Conservation (phyloP, 352 stramenopile genomes). For the Plasmopara muralis region DNA sequence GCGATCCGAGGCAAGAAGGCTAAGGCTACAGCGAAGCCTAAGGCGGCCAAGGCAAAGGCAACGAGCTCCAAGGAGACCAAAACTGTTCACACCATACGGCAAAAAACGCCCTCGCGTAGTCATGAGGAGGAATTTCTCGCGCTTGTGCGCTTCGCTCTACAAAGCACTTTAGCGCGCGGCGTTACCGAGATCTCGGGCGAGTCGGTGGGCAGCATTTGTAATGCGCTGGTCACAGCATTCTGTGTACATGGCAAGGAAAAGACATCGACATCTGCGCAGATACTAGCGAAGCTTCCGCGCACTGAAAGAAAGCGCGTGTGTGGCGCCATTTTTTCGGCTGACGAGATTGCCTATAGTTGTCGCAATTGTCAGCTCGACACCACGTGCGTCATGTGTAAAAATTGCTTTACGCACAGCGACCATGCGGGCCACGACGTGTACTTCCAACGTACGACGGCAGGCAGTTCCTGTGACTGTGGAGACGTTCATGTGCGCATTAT, state of each 20-base stretch:
- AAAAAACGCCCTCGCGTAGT: slow-evolving; percentile 28
- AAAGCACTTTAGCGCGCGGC: slow-evolving; percentile 32
- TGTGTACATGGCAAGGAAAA: slow-evolving; percentile 53
- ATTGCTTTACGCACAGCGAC: slow-evolving; percentile 79
- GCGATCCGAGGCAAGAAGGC: slow-evolving; percentile 68
- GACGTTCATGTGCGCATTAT: slow-evolving; percentile 54
- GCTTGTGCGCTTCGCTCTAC: slow-evolving; percentile 43
- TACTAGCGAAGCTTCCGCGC: slow-evolving; percentile 55
- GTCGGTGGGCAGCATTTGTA: slow-evolving; percentile 28
- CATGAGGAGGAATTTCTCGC: slow-evolving; percentile 41
- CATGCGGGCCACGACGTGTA: slow-evolving; percentile 81
- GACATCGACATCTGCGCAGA: slow-evolving; percentile 32
- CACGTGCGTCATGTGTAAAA: slow-evolving; percentile 82
- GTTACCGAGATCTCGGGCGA: not conserved
- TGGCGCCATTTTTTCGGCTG: slow-evolving; percentile 75
- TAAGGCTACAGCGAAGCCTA: slow-evolving; percentile 55
- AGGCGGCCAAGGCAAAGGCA: slow-evolving; percentile 30
- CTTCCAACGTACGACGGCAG: slow-evolving; percentile 80
- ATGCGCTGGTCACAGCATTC: slow-evolving; percentile 45
- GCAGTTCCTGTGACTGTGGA: slow-evolving; percentile 82
- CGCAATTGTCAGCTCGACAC: slow-evolving; percentile 82
- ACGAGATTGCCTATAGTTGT: slow-evolving; percentile 86
- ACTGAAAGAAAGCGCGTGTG: slow-evolving; percentile 69
- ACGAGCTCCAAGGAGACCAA: slow-evolving; percentile 20
- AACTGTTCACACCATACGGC: slow-evolving; percentile 20